These are phyloP conservation scores for Anisodus acutangulus DNA, from an alignment of 257 asterid species.

Conservation along the genomic window DNA sequence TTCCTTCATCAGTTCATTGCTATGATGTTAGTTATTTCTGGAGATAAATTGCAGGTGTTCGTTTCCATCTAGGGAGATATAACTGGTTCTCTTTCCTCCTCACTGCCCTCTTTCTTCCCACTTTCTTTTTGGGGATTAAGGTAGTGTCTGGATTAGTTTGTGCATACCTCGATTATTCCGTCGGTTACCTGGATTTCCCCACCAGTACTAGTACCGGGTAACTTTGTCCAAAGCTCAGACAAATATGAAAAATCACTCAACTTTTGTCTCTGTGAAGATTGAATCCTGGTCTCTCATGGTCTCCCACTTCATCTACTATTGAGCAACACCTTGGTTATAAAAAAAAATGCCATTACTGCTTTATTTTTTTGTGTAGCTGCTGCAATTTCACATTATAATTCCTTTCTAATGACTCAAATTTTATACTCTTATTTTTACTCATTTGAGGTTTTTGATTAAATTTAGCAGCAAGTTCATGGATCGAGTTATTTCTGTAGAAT, in stretches of 20 bases:
- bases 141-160: not conserved
- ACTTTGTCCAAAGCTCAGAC: not conserved
- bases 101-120: conserved; percentile 2
- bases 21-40: not conserved
- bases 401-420: not conserved
- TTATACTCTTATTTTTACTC: not conserved
- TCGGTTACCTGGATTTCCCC: not conserved
- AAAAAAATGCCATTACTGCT: not conserved
- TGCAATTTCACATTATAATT: not conserved
- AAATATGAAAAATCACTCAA: not conserved
- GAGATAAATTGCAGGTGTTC: not conserved
- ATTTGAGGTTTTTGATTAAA: conserved; percentile 20
- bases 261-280: not conserved
- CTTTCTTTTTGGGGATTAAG: not conserved
- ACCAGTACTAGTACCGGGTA: not conserved
- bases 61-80: conserved; percentile 6
- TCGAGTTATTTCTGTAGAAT: conserved; percentile 84
- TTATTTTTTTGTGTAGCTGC: not conserved
- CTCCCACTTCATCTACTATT: not conserved
- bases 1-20: conserved; percentile 5
- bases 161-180: not conserved
- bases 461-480: conserved; percentile 82
- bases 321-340: not conserved
- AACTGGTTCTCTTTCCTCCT: not conserved
- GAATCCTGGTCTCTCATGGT: not conserved